phyloP scores from a whole-genome alignment of 1,139 yeast genomes.

The Lodderomyces elongisporus region DNA sequence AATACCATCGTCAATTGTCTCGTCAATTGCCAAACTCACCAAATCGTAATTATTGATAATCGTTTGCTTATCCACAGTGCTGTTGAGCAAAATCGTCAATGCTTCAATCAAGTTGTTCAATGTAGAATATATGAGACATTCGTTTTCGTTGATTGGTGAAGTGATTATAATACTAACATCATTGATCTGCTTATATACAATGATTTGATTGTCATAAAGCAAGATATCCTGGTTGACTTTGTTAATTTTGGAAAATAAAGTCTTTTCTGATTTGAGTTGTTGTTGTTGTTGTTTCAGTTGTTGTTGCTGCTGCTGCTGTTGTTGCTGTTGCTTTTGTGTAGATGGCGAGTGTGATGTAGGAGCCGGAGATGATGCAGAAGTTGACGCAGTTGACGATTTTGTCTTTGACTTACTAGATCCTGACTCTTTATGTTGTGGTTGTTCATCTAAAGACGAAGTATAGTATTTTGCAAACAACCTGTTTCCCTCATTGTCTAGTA shows the following conservation, averaged over 20 bases:
- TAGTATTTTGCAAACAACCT: conserved; percentile 85
- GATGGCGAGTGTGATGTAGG: too few relatives aligned
- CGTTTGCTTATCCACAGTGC: conserved; percentile 70
- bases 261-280: conserved; percentile 73
- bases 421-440: conserved; percentile 3
- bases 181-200: conserved; percentile 84
- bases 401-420: not conserved
- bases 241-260: conserved; percentile 66
- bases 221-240: conserved; percentile 79
- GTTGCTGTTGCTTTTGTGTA: conserved; percentile 1
- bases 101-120: conserved; percentile 78
- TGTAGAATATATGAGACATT: conserved; percentile 72
- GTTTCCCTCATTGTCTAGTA: conserved; percentile 77
- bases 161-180: conserved; percentile 69
- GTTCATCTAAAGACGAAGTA: conserved; percentile 29
- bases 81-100: conserved; percentile 65
- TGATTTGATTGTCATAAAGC: conserved; percentile 70
- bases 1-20: conserved; percentile 87
- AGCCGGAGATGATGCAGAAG: not conserved
- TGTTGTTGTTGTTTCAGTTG: conserved; percentile 45
- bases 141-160: conserved; percentile 76
- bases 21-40: conserved; percentile 83
- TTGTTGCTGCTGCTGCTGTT: too few relatives aligned
- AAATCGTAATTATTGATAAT: conserved; percentile 81
- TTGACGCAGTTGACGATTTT: conserved; percentile 1